Conservation (phyloP, 495 filamentous ascomycete species). For the Wilcoxina mikolae region DNA sequence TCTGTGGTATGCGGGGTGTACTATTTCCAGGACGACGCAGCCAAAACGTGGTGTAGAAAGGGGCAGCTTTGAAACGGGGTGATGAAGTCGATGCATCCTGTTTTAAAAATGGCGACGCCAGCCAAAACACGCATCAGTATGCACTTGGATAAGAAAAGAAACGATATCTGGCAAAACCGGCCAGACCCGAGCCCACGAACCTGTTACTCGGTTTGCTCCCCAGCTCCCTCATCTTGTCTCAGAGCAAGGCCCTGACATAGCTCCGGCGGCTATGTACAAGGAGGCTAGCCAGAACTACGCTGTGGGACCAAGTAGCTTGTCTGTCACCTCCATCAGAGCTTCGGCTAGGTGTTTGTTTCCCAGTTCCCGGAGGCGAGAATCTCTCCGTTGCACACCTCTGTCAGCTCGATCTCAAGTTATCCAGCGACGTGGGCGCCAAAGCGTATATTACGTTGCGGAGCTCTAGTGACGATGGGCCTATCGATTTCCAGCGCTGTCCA, state of each 20-base stretch:
- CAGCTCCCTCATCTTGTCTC: slow-evolving; percentile 5
- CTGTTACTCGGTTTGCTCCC: slow-evolving; percentile 1
- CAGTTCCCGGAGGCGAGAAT: background rate
- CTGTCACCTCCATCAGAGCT: background rate
- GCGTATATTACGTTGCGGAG: background rate
- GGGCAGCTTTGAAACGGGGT: background rate
- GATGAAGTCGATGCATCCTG: background rate
- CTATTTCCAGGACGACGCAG: background rate
- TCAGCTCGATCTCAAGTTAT: background rate
- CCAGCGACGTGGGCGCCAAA: background rate
- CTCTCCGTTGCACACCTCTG: background rate
- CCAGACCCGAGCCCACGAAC: background rate
- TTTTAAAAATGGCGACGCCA: background rate
- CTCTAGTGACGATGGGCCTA: background rate
- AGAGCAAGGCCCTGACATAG: background rate
- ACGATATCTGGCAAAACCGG: background rate
- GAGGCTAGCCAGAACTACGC: background rate
- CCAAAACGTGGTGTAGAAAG: background rate
- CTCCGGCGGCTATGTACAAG: slow-evolving; percentile 1
- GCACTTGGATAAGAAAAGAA: slow-evolving; percentile 4
- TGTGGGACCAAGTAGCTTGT: background rate
- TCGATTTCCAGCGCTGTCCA: background rate
- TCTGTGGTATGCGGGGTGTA: slow-evolving; percentile 5
- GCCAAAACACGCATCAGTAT: background rate
- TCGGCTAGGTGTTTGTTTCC: background rate